Conservation (phyloP, 2,329 filamentous ascomycete genomes). For the Fusarium torulosum region DNA sequence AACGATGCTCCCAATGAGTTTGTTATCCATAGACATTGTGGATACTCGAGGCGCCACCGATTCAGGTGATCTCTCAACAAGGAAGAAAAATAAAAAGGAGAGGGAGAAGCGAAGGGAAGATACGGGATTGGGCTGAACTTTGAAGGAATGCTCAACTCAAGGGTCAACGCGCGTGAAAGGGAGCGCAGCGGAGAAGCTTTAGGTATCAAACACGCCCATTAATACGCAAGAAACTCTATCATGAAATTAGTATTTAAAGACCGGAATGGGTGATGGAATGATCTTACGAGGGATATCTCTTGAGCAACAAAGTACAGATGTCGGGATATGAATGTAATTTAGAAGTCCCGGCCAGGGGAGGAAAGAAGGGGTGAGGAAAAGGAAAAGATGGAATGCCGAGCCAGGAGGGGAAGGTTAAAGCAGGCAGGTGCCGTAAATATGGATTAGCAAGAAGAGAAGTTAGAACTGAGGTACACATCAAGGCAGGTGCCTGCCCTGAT, state of each 20-base stretch:
- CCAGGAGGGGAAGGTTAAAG: constrained; percentile 3
- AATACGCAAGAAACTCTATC: constrained; percentile 17
- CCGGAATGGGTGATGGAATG: constrained; percentile 28
- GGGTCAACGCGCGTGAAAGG: constrained; percentile 22
- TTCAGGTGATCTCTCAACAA: constrained; percentile 23
- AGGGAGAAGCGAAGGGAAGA: constrained; percentile 5
- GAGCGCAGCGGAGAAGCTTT: constrained; percentile 28
- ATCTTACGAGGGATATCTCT: constrained; percentile 26
- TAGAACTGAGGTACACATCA: not conserved
- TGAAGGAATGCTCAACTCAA: constrained; percentile 29
- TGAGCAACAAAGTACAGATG: constrained; percentile 10
- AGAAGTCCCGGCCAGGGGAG: constrained; percentile 25
- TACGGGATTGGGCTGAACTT: constrained; percentile 16
- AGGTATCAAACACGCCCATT: constrained; percentile 29
- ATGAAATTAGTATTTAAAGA: constrained; percentile 13
- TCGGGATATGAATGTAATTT: constrained; percentile 29
- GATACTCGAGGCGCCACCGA: constrained; percentile 29
- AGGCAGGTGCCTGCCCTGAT: constrained; percentile 6
- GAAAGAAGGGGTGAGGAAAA: constrained; percentile 9
- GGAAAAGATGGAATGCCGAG: not conserved
- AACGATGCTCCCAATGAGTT: constrained; percentile 63
- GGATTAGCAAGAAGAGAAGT: constrained; percentile 3
- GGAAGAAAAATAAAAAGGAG: constrained; percentile 8
- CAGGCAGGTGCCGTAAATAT: constrained; percentile 25
- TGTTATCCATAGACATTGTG: constrained; percentile 46